These are phyloP conservation scores for Xylaria sp. DNA, from an alignment of 495 filamentous ascomycete species.

Conservation along the genomic window DNA sequence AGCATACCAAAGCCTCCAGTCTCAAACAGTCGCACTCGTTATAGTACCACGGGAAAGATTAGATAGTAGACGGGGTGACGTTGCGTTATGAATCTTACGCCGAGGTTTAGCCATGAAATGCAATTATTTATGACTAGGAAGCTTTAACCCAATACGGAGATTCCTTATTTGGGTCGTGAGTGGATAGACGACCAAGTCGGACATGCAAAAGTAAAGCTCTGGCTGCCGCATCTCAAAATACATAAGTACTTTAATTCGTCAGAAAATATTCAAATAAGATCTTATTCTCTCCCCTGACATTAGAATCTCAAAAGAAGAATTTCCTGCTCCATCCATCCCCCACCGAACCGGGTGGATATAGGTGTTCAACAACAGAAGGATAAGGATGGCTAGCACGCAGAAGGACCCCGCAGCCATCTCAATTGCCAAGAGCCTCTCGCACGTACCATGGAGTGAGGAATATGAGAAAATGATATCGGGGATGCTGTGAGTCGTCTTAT, in stretches of 20 bases:
- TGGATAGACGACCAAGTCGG: neutral
- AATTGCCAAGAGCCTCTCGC: conserved; percentile 47
- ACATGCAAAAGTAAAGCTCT: conserved; percentile 2
- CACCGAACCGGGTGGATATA: neutral
- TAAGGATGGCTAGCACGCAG: conserved; percentile 48
- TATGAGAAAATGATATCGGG: conserved; percentile 64
- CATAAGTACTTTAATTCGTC: neutral
- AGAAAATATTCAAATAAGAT: neutral
- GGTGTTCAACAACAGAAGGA: conserved; percentile 17
- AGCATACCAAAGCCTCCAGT: neutral
- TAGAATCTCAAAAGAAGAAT: neutral
- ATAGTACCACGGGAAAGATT: neutral
- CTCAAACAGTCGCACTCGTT: neutral
- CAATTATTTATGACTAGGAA: neutral
- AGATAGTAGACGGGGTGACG: conserved; percentile 1
- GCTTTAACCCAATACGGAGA: conserved; percentile 21
- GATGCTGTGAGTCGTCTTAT: conserved; percentile 50
- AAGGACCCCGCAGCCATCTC: conserved; percentile 56
- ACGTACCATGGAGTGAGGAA: conserved; percentile 56
- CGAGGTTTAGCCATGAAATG: conserved; percentile 16
- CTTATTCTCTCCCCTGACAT: neutral
- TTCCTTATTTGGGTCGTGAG: conserved; percentile 17
- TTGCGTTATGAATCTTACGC: neutral
- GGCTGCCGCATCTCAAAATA: neutral
- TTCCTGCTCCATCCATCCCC: neutral